These are phyloP conservation scores for Syncephalastrum contaminatum DNA, from an alignment of 371 early-diverging fungal genomes.

Conservation along the genomic window DNA sequence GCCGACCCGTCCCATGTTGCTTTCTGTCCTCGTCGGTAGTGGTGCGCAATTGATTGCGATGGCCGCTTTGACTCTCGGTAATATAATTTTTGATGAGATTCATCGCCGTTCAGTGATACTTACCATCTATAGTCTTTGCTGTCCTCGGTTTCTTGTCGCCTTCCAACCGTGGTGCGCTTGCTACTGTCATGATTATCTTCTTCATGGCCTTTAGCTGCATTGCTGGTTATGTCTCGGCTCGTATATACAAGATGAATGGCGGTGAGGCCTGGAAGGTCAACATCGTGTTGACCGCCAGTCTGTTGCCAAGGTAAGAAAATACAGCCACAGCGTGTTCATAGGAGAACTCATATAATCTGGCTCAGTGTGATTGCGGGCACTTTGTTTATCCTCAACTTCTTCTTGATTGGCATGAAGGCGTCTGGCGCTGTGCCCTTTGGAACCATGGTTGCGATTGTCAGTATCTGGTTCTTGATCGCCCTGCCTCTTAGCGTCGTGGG, in stretches of 20 bases:
- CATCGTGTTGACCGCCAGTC: conserved; percentile 77
- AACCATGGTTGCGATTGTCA: conserved; percentile 82
- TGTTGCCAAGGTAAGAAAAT: conserved; percentile 76
- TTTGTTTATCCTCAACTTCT: conserved; percentile 84
- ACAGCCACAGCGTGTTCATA: conserved; percentile 3
- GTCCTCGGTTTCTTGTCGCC: conserved; percentile 96
- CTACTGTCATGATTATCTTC: conserved; percentile 86
- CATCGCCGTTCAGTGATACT: background rate
- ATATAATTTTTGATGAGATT: background rate
- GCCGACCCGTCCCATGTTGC: conserved; percentile 73
- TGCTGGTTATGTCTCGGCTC: conserved; percentile 87
- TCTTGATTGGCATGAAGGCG: conserved; percentile 82
- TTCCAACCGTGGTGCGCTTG: conserved; percentile 90
- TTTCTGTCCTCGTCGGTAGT: conserved; percentile 88
- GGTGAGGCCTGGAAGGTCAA: conserved; percentile 88
- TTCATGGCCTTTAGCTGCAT: conserved; percentile 86
- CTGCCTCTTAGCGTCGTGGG: conserved; percentile 89
- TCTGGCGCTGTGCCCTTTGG: conserved; percentile 94
- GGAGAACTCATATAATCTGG: conserved; percentile 7
- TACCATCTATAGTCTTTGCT: conserved; percentile 70
- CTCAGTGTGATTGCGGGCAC: conserved; percentile 61
- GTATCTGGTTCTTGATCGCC: conserved; percentile 87
- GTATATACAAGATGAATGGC: conserved; percentile 91
- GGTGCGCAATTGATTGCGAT: conserved; percentile 91
- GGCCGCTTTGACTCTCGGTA: conserved; percentile 71